Evolutionary conservation across 140 eudicot species (phyloP).

Genomic region (Oenanthe javanica): DNA sequence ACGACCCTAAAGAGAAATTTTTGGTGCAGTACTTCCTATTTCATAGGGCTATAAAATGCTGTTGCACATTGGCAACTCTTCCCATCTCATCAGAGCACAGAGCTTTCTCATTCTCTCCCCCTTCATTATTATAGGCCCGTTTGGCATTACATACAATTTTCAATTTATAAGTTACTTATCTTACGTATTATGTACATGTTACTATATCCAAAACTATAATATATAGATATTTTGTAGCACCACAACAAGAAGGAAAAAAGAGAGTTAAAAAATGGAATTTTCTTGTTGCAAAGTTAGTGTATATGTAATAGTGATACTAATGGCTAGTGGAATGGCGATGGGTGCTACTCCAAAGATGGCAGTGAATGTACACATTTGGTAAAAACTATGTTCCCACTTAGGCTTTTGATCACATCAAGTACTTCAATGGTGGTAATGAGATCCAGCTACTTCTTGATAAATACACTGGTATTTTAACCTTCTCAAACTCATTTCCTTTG

Average conservation of each 20-base stretch:
- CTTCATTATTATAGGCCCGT: too few species aligned
- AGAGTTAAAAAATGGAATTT: neutral
- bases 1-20: neutral
- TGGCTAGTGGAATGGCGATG: constrained; percentile 28
- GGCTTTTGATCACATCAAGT: constrained; percentile 93
- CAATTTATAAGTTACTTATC: too few species aligned
- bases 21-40: neutral
- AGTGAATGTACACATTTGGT: constrained; percentile 64
- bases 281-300: neutral
- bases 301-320: constrained; percentile 2
- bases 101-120: neutral
- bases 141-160: too few species aligned
- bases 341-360: constrained; percentile 52
- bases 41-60: neutral
- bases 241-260: neutral
- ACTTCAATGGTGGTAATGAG: constrained; percentile 72
- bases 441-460: constrained; percentile 70
- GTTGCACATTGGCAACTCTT: neutral
- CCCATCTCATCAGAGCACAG: neutral
- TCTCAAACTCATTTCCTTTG: neutral
- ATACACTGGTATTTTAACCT: constrained; percentile 37
- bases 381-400: constrained; percentile 85
- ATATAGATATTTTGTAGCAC: too few species aligned
- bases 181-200: too few species aligned
- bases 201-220: neutral